Evolutionary conservation across 495 filamentous ascomycete species (phyloP).

Genomic region (Chaetomidium leptoderma): DNA sequence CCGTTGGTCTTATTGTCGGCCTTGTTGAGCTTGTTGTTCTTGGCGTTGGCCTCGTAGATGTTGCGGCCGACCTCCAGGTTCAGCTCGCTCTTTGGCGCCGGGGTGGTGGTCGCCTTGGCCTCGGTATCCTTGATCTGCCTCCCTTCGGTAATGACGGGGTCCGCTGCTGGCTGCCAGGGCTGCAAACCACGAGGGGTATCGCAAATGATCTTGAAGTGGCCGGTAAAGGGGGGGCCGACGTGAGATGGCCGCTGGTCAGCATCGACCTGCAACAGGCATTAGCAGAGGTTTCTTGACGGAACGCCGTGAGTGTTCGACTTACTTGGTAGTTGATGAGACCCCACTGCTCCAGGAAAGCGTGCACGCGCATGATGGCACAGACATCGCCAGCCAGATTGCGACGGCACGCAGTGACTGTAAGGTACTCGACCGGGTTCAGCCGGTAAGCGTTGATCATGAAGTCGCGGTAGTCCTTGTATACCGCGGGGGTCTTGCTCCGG

Average conservation of each 20-base stretch:
- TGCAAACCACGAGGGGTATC: conserved; percentile 94
- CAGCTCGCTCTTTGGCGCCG: conserved; percentile 69
- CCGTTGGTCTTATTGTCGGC: conserved; percentile 63
- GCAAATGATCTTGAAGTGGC: conserved; percentile 90
- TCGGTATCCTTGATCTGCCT: conserved; percentile 75
- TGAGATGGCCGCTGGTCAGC: conserved; percentile 90
- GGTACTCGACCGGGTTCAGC: conserved; percentile 89
- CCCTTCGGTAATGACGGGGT: conserved; percentile 59
- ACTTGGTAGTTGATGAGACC: conserved; percentile 98
- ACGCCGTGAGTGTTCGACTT: conserved; percentile 10
- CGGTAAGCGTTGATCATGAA: conserved; percentile 99
- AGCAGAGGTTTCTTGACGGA: conserved; percentile 18
- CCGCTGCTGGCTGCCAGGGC: conserved; percentile 84
- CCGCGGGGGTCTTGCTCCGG: conserved; percentile 93
- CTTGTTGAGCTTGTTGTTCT: conserved; percentile 66
- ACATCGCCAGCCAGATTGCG: conserved; percentile 96
- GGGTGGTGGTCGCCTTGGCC: conserved; percentile 57
- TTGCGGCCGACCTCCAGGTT: conserved; percentile 90
- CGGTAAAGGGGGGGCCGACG: conserved; percentile 93
- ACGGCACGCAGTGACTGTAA: conserved; percentile 95
- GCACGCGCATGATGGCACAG: conserved; percentile 97
- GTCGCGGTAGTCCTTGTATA: conserved; percentile 97
- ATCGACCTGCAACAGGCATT: conserved; percentile 66
- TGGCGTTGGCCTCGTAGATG: conserved; percentile 89
- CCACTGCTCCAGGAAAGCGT: conserved; percentile 99